Base-by-base conservation (phyloP, 1,284 basidiomycete genomes). In the Trametes hirsuta region DNA sequence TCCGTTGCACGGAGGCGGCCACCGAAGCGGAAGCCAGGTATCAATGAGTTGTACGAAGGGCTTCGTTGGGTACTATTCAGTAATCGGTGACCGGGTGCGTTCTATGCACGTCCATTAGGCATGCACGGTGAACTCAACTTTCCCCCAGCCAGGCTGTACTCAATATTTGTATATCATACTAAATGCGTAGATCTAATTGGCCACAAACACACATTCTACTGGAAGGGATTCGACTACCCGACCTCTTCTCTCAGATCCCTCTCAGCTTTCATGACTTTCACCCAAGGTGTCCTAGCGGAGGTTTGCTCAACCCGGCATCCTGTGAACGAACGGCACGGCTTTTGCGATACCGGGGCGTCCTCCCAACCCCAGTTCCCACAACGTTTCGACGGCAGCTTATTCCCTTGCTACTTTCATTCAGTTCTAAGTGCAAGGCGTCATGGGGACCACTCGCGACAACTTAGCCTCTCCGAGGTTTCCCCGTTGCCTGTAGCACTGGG, bases 11-110 rank as follows among this genome's bases (percentile, higher is more conserved):
- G 50, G 25, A 65, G 55, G 30, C 53, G 64, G 40, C 64, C 61
- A 6, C 55, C 51, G 8, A 63, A 55, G 60, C 62, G 47, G 34
- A 48, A 53, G 30, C 47, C 49, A 22, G 56, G 64, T 5, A 36
- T 62, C 39, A 44, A 59, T 14, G 61, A 63, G 34, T 18, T 74
- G 12, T 73, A 68, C 42, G 73, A 74, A 59, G 71, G 70, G 15
- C 25, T 73, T 40, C 67, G 67, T 44, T 73, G 73, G 73, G 60
- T 70, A 9, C 24, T 72, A 35, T 73, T 73, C 62, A 71, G 72
- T 49, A 69, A 69, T 58, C 66, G 72, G 10, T 74, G 50, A 51
- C 22, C 6, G 60, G 65, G 59, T 56, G 44, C 11, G 53, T 48
- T 5, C 10, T 21, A 24, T 21, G 14, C 15, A 14, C 25, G 35